These are phyloP conservation scores for Cytospora schulzeri DNA, from an alignment of 2,329 filamentous ascomycete genomes.

Conservation along the genomic window DNA sequence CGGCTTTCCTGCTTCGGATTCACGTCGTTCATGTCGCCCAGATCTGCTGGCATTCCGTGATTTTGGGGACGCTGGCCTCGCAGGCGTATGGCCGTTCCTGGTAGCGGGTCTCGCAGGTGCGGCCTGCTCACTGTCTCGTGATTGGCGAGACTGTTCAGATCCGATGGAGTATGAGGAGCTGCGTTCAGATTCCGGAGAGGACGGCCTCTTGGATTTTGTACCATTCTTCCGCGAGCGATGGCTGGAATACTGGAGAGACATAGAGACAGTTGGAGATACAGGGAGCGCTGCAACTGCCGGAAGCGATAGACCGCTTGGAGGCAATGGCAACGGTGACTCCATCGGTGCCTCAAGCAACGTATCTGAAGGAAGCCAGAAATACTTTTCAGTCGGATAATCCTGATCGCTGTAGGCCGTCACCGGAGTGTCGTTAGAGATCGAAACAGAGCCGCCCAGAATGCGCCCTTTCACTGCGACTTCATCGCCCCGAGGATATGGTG, in stretches of 20 bases:
- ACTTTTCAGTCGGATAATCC: constrained; percentile 28
- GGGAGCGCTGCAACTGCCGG: not conserved
- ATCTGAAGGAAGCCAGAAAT: constrained; percentile 32
- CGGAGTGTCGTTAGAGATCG: constrained; percentile 17
- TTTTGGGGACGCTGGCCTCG: constrained; percentile 21
- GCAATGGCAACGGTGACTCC: constrained; percentile 25
- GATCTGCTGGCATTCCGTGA: constrained; percentile 21
- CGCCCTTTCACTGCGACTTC: constrained; percentile 28
- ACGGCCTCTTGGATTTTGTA: not conserved
- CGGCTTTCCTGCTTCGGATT: constrained; percentile 3
- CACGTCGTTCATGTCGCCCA: not conserved
- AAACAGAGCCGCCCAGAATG: constrained; percentile 30
- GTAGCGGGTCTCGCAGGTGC: not conserved
- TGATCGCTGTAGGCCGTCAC: constrained; percentile 26
- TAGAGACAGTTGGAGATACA: not conserved
- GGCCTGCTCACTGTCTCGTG: not conserved
- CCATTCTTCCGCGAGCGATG: not conserved
- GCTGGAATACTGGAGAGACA: too few species aligned
- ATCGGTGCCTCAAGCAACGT: not conserved
- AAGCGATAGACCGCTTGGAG: constrained; percentile 19
- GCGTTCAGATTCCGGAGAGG: not conserved
- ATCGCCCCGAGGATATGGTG: constrained; percentile 34
- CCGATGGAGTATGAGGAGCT: not conserved
- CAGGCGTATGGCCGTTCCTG: not conserved
- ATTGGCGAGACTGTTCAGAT: not conserved